Conservation (phyloP, 129 eudicot genomes). For the Flaveria sonorensis region DNA sequence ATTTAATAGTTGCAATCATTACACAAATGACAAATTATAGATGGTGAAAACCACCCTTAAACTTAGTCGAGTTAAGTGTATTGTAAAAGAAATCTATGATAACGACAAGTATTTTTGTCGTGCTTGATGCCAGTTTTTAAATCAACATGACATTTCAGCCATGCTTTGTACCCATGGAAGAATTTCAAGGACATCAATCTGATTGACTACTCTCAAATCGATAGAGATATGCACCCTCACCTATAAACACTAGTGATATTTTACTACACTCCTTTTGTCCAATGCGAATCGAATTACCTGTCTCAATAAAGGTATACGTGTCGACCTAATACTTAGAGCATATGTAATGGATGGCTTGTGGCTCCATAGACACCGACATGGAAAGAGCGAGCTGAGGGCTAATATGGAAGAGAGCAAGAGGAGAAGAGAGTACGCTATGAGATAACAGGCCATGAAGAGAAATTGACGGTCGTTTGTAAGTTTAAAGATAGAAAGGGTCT, state of each 20-base stretch:
- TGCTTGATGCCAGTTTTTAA: slow-evolving; percentile 5
- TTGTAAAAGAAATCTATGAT: slow-evolving; percentile 9
- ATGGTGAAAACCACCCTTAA: slow-evolving; percentile 30
- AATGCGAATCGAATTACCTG: neutral
- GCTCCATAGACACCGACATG: too few relatives aligned
- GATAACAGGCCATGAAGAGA: too few relatives aligned
- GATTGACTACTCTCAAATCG: slow-evolving; percentile 33
- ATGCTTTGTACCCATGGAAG: slow-evolving; percentile 36
- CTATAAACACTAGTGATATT: slow-evolving; percentile 25
- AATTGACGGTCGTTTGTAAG: too few relatives aligned
- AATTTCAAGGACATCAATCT: slow-evolving; percentile 22
- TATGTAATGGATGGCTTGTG: too few relatives aligned
- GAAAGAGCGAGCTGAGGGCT: too few relatives aligned
- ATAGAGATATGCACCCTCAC: slow-evolving; percentile 35
- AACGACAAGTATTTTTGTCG: slow-evolving; percentile 35
- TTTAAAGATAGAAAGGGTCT: too few relatives aligned
- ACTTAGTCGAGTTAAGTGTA: neutral
- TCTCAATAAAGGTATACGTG: neutral
- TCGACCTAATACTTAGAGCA: too few relatives aligned
- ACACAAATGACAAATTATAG: slow-evolving; percentile 29
- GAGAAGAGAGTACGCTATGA: too few relatives aligned
- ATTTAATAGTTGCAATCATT: slow-evolving; percentile 22
- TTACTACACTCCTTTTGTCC: slow-evolving; percentile 18
- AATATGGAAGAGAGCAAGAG: too few relatives aligned
- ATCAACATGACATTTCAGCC: slow-evolving; percentile 16